A percentile compares a stretch with the other conserved stretches of the same genome.
Evolutionary conservation across 2,329 filamentous ascomycete species (phyloP).

Genomic region (Bipolaris bicolor): DNA sequence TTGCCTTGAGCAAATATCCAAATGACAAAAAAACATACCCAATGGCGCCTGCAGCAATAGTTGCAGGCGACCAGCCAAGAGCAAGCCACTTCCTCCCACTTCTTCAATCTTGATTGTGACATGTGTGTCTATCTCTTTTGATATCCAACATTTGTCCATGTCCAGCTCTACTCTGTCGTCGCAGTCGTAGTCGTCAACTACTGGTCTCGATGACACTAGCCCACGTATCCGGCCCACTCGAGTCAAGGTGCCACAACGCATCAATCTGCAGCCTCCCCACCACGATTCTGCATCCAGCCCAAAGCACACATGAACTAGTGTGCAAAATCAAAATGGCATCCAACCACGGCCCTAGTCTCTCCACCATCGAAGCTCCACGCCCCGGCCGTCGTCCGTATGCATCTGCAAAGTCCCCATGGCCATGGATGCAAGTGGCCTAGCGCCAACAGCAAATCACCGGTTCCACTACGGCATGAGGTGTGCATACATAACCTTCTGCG

Average conservation of each 20-base stretch:
- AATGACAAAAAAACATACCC: slow-evolving; percentile 24
- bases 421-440: slow-evolving; percentile 19
- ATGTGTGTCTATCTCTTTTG: background rate
- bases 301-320: slow-evolving; percentile 22
- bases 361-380: slow-evolving; percentile 18
- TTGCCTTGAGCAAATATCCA: slow-evolving; percentile 21
- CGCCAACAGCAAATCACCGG: slow-evolving; percentile 25
- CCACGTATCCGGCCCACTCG: slow-evolving; percentile 21
- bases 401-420: slow-evolving; percentile 19
- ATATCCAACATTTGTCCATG: background rate
- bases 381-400: slow-evolving; percentile 17
- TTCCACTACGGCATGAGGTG: slow-evolving; percentile 24
- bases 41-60: slow-evolving; percentile 19
- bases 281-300: slow-evolving; percentile 19
- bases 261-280: slow-evolving; percentile 22
- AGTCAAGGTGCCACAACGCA: slow-evolving; percentile 27
- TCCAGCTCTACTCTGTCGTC: background rate
- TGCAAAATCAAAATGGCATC: slow-evolving; percentile 17
- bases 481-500: slow-evolving; percentile 23
- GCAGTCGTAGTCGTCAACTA: background rate
- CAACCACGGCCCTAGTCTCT: slow-evolving; percentile 22
- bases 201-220: slow-evolving; percentile 1
- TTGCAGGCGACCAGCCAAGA: slow-evolving; percentile 9
- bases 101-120: background rate
- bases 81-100: slow-evolving; percentile 4